Evolutionary conservation across 2,329 filamentous ascomycete genomes (phyloP).

Genomic region (Lachnellula subtilissima): DNA sequence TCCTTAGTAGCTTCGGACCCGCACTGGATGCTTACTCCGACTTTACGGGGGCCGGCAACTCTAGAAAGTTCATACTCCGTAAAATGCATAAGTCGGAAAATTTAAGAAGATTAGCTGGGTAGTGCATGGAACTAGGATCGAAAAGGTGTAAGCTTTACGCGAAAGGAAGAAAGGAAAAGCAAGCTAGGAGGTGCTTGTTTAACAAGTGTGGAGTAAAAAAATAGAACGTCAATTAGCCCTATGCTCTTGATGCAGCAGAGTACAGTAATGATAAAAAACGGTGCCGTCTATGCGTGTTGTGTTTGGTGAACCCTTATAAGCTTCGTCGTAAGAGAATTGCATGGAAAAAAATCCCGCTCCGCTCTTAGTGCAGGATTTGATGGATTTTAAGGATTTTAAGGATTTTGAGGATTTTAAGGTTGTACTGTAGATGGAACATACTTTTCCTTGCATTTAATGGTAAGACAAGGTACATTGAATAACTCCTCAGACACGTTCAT

Average conservation of each 20-base stretch:
- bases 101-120: no score
- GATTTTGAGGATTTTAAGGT: background rate
- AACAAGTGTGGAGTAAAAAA: background rate
- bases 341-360: background rate
- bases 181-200: background rate
- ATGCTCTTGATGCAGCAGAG: no score
- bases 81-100: background rate
- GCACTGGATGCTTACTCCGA: constrained; percentile 10
- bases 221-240: no score
- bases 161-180: background rate
- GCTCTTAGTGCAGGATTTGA: background rate
- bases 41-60: constrained; percentile 6
- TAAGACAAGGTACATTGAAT: no score
- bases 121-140: background rate
- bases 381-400: background rate
- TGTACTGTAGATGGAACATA: no score
- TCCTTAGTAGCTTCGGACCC: constrained; percentile 4
- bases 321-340: background rate
- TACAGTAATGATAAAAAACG: no score
- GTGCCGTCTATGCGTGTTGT: background rate
- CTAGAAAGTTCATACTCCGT: background rate
- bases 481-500: no score
- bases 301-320: background rate
- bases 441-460: no score
- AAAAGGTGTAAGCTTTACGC: background rate